Evolutionary conservation across 202 grass and related monocot genomes (phyloP), one percentile per base, ranked within the genome.

Genomic region (Carex arenaria): DNA sequence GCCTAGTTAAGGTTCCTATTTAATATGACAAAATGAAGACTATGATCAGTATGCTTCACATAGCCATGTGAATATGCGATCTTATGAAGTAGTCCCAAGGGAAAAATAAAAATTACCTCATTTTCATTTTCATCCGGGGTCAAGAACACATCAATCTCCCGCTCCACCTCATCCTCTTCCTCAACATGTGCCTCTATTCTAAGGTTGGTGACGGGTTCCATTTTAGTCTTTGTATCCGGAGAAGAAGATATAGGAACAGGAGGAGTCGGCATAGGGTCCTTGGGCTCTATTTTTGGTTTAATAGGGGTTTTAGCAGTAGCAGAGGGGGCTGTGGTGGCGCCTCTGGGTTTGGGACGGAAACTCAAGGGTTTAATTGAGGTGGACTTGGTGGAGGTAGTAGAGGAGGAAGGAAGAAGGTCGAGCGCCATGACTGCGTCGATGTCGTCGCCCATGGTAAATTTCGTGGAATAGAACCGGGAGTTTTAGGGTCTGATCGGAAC

Each of bases 141-240:
- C 79, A 90, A 91, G 83, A 92, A 92, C 12, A 98, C 87, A 31
- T 95, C 92, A 8, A 98, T 95, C 92, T 98, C 95, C 45, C 92
- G 86, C 72, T 91, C 78, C 83, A 95, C 87, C 28, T 80, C 87
- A 73, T 98, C 92, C 71, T 87, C 84, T 22, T 64, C 77, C 1
- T 62, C 85, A 2, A 7, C 84, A 36, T 17, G 85, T 1, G 28
- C 65, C 11, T 91, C 88, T 31, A 88, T 85, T 70, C 56, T 32
- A 31, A 51, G 23, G 5, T 34, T 17, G 54, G 54, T 14, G 1
- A 56, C 86, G 23, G 40, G 19, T 18, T 87, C 79, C 2, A 57
- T 1, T 22, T 85, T 75, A 18, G 75, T 38, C 3, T 17, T 82
- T 31, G 57, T 31, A 3, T 4, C 10, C 2, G 17, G 61, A 38